A percentile compares a stretch with the other conserved stretches of the same genome.
Evolutionary conservation across 2,329 filamentous ascomycete genomes (phyloP).

Genomic region (Colletotrichum noveboracense): DNA sequence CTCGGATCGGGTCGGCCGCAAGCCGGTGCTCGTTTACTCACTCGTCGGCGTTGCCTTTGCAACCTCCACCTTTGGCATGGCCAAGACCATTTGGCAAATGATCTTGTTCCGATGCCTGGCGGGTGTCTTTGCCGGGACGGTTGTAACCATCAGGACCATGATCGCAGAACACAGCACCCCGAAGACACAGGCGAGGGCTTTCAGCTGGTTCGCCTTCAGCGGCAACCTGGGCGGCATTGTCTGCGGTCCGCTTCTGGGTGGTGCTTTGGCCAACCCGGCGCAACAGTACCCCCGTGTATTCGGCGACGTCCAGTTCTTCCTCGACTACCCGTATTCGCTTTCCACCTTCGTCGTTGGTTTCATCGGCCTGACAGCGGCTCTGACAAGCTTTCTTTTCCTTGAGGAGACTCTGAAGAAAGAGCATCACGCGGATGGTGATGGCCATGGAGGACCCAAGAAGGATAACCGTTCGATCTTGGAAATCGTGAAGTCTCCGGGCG

Average conservation of each 20-base stretch:
- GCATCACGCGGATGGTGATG: not conserved
- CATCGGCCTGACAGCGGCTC: slow-evolving; percentile 53
- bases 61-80: slow-evolving; percentile 72
- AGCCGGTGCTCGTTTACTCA: slow-evolving; percentile 73
- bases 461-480: slow-evolving; percentile 2
- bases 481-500: slow-evolving; percentile 67
- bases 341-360: slow-evolving; percentile 56
- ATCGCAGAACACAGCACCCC: slow-evolving; percentile 74
- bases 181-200: slow-evolving; percentile 74
- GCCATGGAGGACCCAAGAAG: not conserved
- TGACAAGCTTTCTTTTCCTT: slow-evolving; percentile 59
- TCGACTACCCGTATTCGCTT: slow-evolving; percentile 69
- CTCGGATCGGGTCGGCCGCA: slow-evolving; percentile 71
- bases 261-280: slow-evolving; percentile 71
- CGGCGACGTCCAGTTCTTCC: slow-evolving; percentile 60
- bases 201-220: slow-evolving; percentile 78
- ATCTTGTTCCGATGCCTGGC: slow-evolving; percentile 72
- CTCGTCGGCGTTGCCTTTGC: slow-evolving; percentile 67
- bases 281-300: slow-evolving; percentile 67
- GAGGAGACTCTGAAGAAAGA: slow-evolving; percentile 62
- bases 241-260: slow-evolving; percentile 73
- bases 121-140: slow-evolving; percentile 75
- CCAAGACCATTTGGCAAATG: slow-evolving; percentile 74
- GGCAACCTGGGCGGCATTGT: slow-evolving; percentile 72
- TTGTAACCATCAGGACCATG: slow-evolving; percentile 80